phyloP scores from a whole-genome alignment of 2,329 filamentous ascomycete genomes.

The Ophiostoma triangulosporum region DNA sequence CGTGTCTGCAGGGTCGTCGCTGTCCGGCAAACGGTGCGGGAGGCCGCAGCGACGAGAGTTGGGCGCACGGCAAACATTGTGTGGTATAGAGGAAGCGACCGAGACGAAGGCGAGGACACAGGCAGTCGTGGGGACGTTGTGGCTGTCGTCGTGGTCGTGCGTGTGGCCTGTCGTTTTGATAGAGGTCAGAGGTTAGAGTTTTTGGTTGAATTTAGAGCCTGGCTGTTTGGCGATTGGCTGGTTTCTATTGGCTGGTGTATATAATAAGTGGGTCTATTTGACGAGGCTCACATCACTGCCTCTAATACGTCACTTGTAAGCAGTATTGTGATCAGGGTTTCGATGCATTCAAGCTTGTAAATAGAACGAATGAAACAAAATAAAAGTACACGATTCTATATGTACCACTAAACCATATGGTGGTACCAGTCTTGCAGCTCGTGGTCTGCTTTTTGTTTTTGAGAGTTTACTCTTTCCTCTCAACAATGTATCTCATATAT shows the following conservation, averaged over 20 bases:
- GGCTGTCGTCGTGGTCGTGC: neutral
- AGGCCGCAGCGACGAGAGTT: neutral
- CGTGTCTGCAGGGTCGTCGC: slow-evolving; percentile 5
- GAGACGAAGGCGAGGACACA: neutral
- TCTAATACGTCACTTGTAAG: neutral
- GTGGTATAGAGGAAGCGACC: neutral
- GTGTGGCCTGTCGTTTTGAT: neutral
- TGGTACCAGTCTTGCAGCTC: no score
- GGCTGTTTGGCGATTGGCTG: neutral
- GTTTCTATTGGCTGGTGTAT: neutral
- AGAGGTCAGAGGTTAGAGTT: neutral
- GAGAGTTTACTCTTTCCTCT: neutral
- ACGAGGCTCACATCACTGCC: neutral
- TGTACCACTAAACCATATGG: no score
- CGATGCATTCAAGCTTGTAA: no score
- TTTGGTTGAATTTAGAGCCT: neutral
- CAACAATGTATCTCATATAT: no score
- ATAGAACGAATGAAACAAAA: no score
- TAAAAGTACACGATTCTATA: no score
- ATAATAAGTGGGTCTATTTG: neutral
- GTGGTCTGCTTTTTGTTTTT: no score
- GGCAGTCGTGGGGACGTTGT: neutral
- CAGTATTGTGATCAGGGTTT: no score
- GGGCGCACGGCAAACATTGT: slow-evolving; percentile 7
- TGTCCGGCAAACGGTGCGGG: neutral